Base-by-base conservation (phyloP, 1,284 basidiomycete species). In the Binderoboletus segoi region DNA sequence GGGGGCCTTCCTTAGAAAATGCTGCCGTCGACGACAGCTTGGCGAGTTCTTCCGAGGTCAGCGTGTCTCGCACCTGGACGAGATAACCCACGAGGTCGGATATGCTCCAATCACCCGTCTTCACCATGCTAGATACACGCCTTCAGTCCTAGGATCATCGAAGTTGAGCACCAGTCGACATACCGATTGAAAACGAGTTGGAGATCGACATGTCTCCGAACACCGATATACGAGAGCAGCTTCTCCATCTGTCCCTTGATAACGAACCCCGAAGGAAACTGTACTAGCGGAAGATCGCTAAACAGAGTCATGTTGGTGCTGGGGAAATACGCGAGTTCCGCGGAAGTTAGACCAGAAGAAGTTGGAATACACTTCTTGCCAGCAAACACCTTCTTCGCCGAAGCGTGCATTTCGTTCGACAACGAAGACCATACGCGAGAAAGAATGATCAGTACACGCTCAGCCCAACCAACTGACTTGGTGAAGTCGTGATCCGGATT, bases 161-260 rank as follows among this genome's bases (percentile, higher is more conserved):
- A 35, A 20, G n/a, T 28, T 16, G 33, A 32, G 38, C 23, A 8
- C 35, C 46, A 18, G 8, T 32, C 18, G 13, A 64, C 78, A 57
- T 57, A 91, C 88, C 91, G 79, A 58, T 87, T 83, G 67, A 95
- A 96, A n/a, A 95, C 80, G 5, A 95, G 77, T 68, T 96, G 93
- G 2, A 96, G 78, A 56, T 96, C 93, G 13, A 98, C 94, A 63
- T 98, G 96, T 65, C 89, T 91, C 23, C 94, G 83, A 12, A 98
- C 93, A 11, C 94, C 95, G 1, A 98, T 77, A 0, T 82, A 83
- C 26, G 85, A 78, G 6, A 99, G 74, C 24, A 98, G 73, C 64
- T 85, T 89, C 66, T 96, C 94, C 61, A 95, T 69, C 16, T 80
- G 76, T 2, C 90, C 91, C 67, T 91, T 95, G 60, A 96, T 79